A percentile compares a stretch with the other conserved stretches of the same genome.
These are phyloP conservation scores for Aureobasidium leucospermi DNA, from an alignment of 2,329 filamentous ascomycete species.

Conservation along the genomic window DNA sequence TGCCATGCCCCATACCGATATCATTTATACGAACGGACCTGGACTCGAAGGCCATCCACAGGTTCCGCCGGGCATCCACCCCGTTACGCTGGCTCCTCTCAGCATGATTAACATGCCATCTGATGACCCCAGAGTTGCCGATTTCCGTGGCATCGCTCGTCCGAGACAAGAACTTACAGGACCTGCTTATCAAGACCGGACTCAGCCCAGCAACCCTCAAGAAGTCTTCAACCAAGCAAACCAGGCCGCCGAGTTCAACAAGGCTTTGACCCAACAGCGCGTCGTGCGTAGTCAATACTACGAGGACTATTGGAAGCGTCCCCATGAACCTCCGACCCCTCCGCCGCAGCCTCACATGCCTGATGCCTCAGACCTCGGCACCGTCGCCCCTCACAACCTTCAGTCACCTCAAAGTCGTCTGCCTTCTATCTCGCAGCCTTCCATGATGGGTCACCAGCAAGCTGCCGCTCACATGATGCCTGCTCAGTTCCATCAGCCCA, in stretches of 20 bases:
- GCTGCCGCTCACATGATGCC: conserved; percentile 12
- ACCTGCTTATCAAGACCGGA: conserved; percentile 79
- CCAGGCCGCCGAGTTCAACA: conserved; percentile 86
- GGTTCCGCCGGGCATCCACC: conserved; percentile 56
- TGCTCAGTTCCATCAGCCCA: conserved; percentile 33
- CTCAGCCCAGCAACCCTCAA: conserved; percentile 63
- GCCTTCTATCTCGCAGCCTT: conserved; percentile 5
- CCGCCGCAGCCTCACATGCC: conserved; percentile 36
- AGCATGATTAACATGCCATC: conserved; percentile 79
- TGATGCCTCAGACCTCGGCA: conserved; percentile 31
- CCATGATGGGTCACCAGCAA: conserved; percentile 14
- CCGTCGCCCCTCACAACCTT: conserved; percentile 36
- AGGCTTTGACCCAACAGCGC: conserved; percentile 71
- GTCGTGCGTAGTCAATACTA: conserved; percentile 72
- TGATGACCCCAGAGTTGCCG: conserved; percentile 68
- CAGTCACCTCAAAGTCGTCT: conserved; percentile 36
- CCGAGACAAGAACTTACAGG: conserved; percentile 86
- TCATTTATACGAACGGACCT: conserved; percentile 66
- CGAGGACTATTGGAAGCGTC: conserved; percentile 72
- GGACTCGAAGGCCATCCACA: conserved; percentile 29
- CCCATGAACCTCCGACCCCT: conserved; percentile 67
- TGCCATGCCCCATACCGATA: conserved; percentile 69
- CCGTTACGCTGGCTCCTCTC: conserved; percentile 64
- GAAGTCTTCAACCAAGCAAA: conserved; percentile 82
- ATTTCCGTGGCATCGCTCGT: conserved; percentile 76